Conservation (phyloP, 192 early-diverging fungal genomes). For the Umbelopsis isabellina region DNA sequence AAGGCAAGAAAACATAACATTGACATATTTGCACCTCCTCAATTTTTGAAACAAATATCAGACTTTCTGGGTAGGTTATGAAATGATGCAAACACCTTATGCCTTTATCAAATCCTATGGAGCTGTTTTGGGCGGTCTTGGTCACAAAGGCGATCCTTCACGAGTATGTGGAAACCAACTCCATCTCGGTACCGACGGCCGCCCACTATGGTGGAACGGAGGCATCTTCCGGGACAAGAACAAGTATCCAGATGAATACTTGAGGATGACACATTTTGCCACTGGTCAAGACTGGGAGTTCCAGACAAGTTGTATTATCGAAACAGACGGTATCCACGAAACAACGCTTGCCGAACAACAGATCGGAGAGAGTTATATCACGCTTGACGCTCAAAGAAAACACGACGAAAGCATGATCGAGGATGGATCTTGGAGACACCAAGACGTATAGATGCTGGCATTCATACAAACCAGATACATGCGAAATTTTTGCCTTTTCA, state of each 20-base stretch:
- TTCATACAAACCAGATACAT: neutral
- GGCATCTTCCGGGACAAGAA: slow-evolving; percentile 55
- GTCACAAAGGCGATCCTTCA: slow-evolving; percentile 27
- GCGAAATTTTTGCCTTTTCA: too few species aligned
- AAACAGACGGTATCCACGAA: slow-evolving; percentile 35
- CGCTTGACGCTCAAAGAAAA: slow-evolving; percentile 18
- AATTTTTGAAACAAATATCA: neutral
- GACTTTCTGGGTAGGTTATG: slow-evolving; percentile 67
- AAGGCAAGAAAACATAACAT: slow-evolving; percentile 5
- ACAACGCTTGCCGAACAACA: slow-evolving; percentile 9
- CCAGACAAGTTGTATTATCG: slow-evolving; percentile 42
- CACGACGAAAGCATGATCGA: slow-evolving; percentile 19
- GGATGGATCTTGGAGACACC: neutral
- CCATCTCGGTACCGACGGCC: slow-evolving; percentile 44
- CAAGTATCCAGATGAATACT: slow-evolving; percentile 35
- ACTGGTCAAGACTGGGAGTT: slow-evolving; percentile 54
- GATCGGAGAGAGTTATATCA: slow-evolving; percentile 24
- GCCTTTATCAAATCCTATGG: slow-evolving; percentile 51
- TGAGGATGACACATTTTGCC: slow-evolving; percentile 42
- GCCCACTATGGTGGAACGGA: slow-evolving; percentile 57
- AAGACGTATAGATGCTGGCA: neutral
- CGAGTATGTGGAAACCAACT: slow-evolving; percentile 51
- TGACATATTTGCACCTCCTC: neutral
- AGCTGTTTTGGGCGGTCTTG: slow-evolving; percentile 55
- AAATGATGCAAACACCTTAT: slow-evolving; percentile 61